phyloP scores from a whole-genome alignment of 768 basidiomycete species.

The Galerina marginata region DNA sequence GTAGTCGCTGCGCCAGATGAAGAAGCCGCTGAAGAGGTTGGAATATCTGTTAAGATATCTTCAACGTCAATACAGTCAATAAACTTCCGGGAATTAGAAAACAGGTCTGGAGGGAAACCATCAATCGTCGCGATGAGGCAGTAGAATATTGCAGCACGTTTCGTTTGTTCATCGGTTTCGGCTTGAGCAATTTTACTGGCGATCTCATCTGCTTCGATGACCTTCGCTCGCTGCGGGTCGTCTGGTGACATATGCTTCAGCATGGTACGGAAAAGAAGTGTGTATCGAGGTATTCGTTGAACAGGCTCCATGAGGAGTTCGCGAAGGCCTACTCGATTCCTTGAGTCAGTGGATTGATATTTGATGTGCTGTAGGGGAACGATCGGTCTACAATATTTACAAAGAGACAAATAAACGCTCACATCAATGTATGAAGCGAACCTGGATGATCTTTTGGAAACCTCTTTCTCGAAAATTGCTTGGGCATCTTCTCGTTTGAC shows the following conservation, averaged over 20 bases:
- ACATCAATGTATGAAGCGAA: constrained; percentile 92
- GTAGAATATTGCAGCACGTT: constrained; percentile 87
- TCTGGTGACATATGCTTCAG: constrained; percentile 83
- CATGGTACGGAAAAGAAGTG: constrained; percentile 91
- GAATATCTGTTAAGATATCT: constrained; percentile 66
- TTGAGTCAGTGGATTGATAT: constrained; percentile 75
- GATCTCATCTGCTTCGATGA: constrained; percentile 85
- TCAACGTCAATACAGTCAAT: constrained; percentile 95
- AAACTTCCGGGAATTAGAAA: constrained; percentile 86
- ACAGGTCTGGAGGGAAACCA: constrained; percentile 88
- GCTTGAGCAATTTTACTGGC: constrained; percentile 91
- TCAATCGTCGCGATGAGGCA: constrained; percentile 85
- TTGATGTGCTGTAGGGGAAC: constrained; percentile 70
- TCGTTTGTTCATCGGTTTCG: constrained; percentile 91
- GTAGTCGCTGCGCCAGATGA: constrained; percentile 46
- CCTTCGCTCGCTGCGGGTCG: constrained; percentile 78
- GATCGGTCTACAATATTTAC: constrained; percentile 8
- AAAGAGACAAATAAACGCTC: constrained; percentile 29
- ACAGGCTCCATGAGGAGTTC: constrained; percentile 97
- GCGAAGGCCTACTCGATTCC: constrained; percentile 85
- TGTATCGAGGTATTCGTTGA: constrained; percentile 94
- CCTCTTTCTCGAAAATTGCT: constrained; percentile 82
- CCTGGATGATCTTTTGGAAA: constrained; percentile 77
- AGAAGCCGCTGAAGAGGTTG: constrained; percentile 48
- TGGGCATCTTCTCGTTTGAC: constrained; percentile 94